Base-by-base conservation (phyloP, 495 filamentous ascomycete genomes). In the Aspergillus hancockii region DNA sequence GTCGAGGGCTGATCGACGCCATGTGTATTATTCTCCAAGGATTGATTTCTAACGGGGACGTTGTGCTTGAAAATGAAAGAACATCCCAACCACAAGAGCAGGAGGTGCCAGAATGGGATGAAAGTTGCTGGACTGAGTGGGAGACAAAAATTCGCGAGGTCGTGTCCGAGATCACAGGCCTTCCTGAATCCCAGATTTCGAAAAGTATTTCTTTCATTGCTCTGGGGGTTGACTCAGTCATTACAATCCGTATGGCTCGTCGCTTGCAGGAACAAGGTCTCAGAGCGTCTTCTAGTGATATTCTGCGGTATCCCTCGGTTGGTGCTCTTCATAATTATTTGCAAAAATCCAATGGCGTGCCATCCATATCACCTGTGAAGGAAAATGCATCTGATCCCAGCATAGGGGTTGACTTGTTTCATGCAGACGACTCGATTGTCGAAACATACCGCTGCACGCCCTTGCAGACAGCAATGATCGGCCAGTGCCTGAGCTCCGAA, bases 391-490 rank as follows among this genome's bases (percentile, higher is more conserved):
- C 23, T 18, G 34, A 45, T 46, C 23, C 40, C 13, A 45, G 28
- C 22, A 16, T 31, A 46, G n/a, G 19, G 22, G 8, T 45, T 9
- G 40, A 55, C 23, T 30, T 55, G 16, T 45, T 55, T n/a, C n/a
- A 55, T 45, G 38, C 7, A 12, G 53, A 55, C 12, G 36, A 45
- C 22, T 66, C n/a, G 31, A 52, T 61, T 46, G 36, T 61, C 8
- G 50, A 63, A 3, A 57, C 40, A 13, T 71, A 65, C 49, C 63
- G 32, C 22, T 65, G 64, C 53, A 71, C 68, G 6, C 68, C 68
- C 6, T 50, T 71, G n/a, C 68, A 71, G 41, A 65, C 66, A 14
- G 68, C 66, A 2, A 71, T 71, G 66, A 62, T 71, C 3, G 66
- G 59, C 7, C 64, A 67, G 51, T 67, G 62, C 9, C 23, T 71